phyloP scores from a whole-genome alignment of 2,329 filamentous ascomycete species.

The Trichoderma atrobrunneum region DNA sequence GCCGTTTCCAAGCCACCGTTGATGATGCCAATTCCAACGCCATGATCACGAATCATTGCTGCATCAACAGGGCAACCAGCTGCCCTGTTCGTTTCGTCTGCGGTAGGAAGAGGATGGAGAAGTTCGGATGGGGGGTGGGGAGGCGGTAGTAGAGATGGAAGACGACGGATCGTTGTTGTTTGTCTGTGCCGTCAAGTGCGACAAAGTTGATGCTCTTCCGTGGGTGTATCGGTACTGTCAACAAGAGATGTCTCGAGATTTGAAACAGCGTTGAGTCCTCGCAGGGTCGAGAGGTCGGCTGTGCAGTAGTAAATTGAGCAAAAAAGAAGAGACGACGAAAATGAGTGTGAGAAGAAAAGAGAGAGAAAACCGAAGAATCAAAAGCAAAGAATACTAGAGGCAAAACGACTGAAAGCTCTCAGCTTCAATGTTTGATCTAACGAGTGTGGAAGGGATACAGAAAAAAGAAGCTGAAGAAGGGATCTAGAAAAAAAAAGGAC shows the following conservation, averaged over 20 bases:
- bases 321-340: not conserved
- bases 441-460: constrained; percentile 1
- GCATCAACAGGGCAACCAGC: constrained; percentile 21
- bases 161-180: not conserved
- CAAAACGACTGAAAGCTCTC: constrained; percentile 15
- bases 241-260: constrained; percentile 3
- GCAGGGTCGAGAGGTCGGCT: not conserved
- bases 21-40: constrained; percentile 25
- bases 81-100: not conserved
- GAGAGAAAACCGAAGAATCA: not conserved
- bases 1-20: constrained; percentile 13
- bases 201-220: not conserved
- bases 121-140: not conserved
- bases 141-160: not conserved
- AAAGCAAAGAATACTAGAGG: not conserved
- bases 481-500: not conserved
- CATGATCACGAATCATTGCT: constrained; percentile 34
- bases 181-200: not conserved
- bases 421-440: not conserved
- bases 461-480: not conserved
- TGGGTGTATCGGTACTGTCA: not conserved
- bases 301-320: not conserved
- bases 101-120: not conserved
- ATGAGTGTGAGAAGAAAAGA: not conserved
- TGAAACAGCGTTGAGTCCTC: constrained; percentile 1